These are phyloP conservation scores for Pezicula carpinea DNA, from an alignment of 2,329 filamentous ascomycete species.

Conservation along the genomic window DNA sequence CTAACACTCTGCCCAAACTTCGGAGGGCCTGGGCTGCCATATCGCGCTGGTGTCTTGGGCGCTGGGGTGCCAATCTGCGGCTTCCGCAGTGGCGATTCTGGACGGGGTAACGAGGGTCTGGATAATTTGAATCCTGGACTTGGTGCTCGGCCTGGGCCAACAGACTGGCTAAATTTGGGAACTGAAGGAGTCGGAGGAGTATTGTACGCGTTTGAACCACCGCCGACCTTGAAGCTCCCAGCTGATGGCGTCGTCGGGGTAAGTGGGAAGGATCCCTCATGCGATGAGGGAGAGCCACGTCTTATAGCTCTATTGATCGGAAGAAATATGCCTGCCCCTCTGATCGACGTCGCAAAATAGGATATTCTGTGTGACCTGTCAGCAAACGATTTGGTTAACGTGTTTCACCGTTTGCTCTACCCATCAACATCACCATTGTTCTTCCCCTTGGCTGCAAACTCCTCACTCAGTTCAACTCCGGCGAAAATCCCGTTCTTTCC, in stretches of 20 bases:
- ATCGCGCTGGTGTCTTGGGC: slow-evolving; percentile 48
- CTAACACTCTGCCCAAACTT: slow-evolving; percentile 62
- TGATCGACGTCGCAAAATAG: slow-evolving; percentile 77
- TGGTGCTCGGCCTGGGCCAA: slow-evolving; percentile 64
- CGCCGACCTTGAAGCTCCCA: slow-evolving; percentile 42
- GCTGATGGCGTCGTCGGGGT: slow-evolving; percentile 64
- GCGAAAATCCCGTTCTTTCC: slow-evolving; percentile 91
- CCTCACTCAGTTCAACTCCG: slow-evolving; percentile 79
- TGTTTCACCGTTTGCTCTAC: slow-evolving; percentile 43
- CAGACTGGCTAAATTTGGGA: slow-evolving; percentile 82
- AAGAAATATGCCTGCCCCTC: slow-evolving; percentile 89
- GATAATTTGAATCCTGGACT: slow-evolving; percentile 69
- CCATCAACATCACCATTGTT: slow-evolving; percentile 96
- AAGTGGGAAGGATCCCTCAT: slow-evolving; percentile 51
- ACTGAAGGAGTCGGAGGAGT: slow-evolving; percentile 62
- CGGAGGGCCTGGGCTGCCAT: slow-evolving; percentile 57
- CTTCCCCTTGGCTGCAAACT: slow-evolving; percentile 81
- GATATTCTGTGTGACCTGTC: slow-evolving; percentile 43
- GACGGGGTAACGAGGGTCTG: slow-evolving; percentile 75
- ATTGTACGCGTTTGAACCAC: slow-evolving; percentile 44
- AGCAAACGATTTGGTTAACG: slow-evolving; percentile 12
- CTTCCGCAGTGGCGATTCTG: slow-evolving; percentile 78
- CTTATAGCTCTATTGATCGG: slow-evolving; percentile 76
- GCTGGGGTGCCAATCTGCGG: slow-evolving; percentile 53
- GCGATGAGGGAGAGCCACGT: slow-evolving; percentile 52